phyloP scores from a whole-genome alignment of 2,329 filamentous ascomycete species.

The Fusarium burgessii region DNA sequence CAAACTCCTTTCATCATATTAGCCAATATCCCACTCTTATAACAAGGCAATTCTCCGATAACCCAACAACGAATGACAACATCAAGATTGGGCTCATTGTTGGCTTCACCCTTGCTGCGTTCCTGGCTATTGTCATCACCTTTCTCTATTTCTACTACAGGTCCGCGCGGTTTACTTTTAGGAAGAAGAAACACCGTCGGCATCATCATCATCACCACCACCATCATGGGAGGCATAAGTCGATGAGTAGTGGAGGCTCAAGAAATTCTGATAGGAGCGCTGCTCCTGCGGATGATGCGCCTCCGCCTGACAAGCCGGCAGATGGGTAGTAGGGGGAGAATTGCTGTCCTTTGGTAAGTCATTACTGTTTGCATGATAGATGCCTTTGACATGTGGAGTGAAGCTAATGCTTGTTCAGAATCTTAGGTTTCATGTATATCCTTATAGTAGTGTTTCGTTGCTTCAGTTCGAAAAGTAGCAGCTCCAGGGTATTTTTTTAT shows the following conservation, averaged over 20 bases:
- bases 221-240: constrained; percentile 43
- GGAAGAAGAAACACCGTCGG: constrained; percentile 40
- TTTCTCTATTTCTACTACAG: constrained; percentile 57
- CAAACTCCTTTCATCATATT: constrained; percentile 12
- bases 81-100: constrained; percentile 59
- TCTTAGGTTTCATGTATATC: constrained; percentile 22
- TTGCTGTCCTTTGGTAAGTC: background rate
- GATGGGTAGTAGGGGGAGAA: constrained; percentile 19
- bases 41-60: constrained; percentile 46
- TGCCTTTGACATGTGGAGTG: background rate
- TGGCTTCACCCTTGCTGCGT: constrained; percentile 56
- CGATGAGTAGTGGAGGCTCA: constrained; percentile 51
- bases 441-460: constrained; percentile 13
- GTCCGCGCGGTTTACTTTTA: constrained; percentile 52
- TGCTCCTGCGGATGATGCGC: constrained; percentile 25
- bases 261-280: constrained; percentile 44
- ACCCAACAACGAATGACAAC: constrained; percentile 51
- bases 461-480: background rate
- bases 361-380: background rate
- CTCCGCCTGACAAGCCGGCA: constrained; percentile 31
- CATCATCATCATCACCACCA: constrained; percentile 11
- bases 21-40: constrained; percentile 6
- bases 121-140: constrained; percentile 52
- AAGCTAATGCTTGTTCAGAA: constrained; percentile 4
- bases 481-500: background rate